These are phyloP conservation scores for Fusarium nanum DNA, from an alignment of 2,329 filamentous ascomycete genomes.

Conservation along the genomic window DNA sequence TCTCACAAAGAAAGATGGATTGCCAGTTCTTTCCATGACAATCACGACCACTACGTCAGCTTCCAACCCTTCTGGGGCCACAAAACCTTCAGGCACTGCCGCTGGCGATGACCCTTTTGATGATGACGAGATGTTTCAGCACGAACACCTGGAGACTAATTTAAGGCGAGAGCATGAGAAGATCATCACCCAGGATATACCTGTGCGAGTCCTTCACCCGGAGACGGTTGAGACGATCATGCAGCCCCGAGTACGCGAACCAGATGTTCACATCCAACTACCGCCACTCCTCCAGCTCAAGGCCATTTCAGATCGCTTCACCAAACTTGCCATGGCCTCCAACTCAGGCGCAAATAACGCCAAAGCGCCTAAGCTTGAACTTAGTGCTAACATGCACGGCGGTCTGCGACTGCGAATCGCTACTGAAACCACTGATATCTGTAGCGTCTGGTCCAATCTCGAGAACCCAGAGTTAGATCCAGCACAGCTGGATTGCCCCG, in stretches of 20 bases:
- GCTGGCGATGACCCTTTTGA: constrained; percentile 54
- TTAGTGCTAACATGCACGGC: constrained; percentile 96
- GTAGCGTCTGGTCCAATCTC: constrained; percentile 85
- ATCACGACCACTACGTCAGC: constrained; percentile 79
- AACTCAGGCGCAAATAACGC: constrained; percentile 55
- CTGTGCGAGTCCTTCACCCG: constrained; percentile 88
- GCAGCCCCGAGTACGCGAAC: constrained; percentile 89
- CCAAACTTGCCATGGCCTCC: constrained; percentile 77
- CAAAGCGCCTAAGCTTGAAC: constrained; percentile 76
- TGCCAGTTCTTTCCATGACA: constrained; percentile 89
- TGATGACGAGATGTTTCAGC: constrained; percentile 60
- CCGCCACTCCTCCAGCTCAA: constrained; percentile 90
- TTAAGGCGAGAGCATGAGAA: constrained; percentile 83
- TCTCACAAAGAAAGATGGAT: constrained; percentile 90
- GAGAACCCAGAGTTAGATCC: constrained; percentile 90
- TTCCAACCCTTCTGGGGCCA: constrained; percentile 52
- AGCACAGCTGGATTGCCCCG: constrained; percentile 74
- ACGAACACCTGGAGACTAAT: constrained; percentile 66
- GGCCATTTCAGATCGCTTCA: constrained; percentile 94
- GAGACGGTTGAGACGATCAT: constrained; percentile 91
- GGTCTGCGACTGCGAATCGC: constrained; percentile 81
- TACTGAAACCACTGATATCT: constrained; percentile 87
- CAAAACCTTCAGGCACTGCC: constrained; percentile 44
- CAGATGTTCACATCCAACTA: constrained; percentile 92
- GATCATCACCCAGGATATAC: constrained; percentile 93